Evolutionary conservation across 495 filamentous ascomycete species (phyloP), one percentile per base, ranked within the genome.

Genomic region (Darksidea phi): DNA sequence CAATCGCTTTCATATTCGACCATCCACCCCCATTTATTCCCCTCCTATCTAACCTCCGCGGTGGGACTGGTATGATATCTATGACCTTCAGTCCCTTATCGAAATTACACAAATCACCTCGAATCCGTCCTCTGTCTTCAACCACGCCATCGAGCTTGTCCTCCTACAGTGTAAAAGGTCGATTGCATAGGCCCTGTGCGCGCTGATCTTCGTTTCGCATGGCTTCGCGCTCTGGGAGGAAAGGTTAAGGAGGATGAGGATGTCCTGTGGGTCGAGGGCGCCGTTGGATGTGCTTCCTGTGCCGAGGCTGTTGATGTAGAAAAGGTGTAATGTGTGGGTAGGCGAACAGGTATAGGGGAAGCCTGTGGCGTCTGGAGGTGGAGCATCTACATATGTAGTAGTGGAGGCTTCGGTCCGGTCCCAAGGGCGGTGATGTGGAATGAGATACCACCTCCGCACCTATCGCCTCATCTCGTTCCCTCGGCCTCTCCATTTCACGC

Each of bases 21-120:
- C 36, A 71, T 23, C 73, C 60, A 70, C 75, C 76, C 3, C 57
- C 15, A 60, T 37, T 32, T 26, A 47, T 25, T 48, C 20, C 59
- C 59, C 34, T 60, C 61, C 37, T 15, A 12, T 65, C n/a, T n/a
- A n/a, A n/a, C n/a, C n/a, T n/a, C n/a, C n/a, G n/a, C n/a, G n/a
- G n/a, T n/a, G n/a, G n/a, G n/a, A n/a, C n/a, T n/a, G 51, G 62
- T 48, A 54, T 56, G 32, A 70, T 59, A 17, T 36, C 34, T 13
- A 54, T 42, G 0, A 50, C 17, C 20, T 69, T 52, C n/a, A 71
- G 41, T 45, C 61, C 15, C 23, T 70, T 43, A 6, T 61, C 58
- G 54, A 88, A 88, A 32, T 82, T 70, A 69, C 86, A 89, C n/a
- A 86, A 46, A 89, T 86, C 41, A 89, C 73, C 70, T 88, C 86